Percentiles rank a stretch among this genome's conserved stretches.
phyloP scores from a whole-genome alignment of 441 rosid species.

The Metrosideros polymorpha region DNA sequence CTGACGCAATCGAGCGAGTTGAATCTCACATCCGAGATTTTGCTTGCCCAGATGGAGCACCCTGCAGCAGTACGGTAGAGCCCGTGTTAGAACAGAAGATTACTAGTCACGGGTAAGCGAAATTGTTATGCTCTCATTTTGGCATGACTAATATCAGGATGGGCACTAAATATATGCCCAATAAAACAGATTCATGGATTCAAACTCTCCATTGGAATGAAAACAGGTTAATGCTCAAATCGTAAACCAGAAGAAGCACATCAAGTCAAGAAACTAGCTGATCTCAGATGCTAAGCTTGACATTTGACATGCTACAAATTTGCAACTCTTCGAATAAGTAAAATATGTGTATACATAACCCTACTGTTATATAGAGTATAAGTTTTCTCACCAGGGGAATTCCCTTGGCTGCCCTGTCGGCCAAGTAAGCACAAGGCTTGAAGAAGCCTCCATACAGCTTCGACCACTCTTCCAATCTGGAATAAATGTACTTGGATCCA shows the following conservation, averaged over 20 bases:
- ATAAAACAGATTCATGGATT: neutral
- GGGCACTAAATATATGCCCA: neutral
- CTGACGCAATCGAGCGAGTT: neutral
- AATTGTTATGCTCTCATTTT: neutral
- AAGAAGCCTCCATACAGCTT: slow-evolving; percentile 72
- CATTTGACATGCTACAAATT: neutral
- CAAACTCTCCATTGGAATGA: neutral
- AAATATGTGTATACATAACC: neutral
- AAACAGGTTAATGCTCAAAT: neutral
- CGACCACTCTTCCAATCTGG: slow-evolving; percentile 84
- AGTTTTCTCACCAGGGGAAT: slow-evolving; percentile 64
- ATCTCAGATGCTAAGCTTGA: neutral
- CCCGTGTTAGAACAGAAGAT: neutral
- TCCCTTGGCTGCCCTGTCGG: slow-evolving; percentile 75
- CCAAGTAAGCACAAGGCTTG: slow-evolving; percentile 85
- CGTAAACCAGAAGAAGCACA: neutral
- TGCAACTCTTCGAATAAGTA: neutral
- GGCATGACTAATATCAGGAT: neutral
- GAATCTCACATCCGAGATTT: slow-evolving; percentile 44
- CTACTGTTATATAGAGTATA: neutral
- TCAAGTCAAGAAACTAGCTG: neutral
- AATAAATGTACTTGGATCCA: slow-evolving; percentile 70
- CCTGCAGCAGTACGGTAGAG: slow-evolving; percentile 29
- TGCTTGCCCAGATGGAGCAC: slow-evolving; percentile 46
- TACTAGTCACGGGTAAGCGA: neutral